A percentile compares a stretch with the other conserved stretches of the same genome.
phyloP scores from a whole-genome alignment of 2,329 filamentous ascomycete species.

The Pyrenophora teres region DNA sequence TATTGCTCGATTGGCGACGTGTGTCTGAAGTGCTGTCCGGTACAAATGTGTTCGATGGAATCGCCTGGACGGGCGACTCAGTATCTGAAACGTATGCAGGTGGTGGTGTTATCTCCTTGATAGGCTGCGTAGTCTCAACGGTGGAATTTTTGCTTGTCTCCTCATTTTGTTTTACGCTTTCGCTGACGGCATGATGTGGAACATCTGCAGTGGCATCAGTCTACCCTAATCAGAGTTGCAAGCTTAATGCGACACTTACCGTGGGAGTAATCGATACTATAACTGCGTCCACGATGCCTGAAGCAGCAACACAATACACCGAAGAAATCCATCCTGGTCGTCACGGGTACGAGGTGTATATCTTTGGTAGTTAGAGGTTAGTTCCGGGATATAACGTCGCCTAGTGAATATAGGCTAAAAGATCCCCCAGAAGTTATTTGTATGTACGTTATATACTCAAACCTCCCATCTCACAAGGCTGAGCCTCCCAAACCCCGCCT shows the following conservation, averaged over 20 bases:
- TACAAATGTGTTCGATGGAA: neutral
- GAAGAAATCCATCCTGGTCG: neutral
- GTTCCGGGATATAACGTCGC: too few relatives aligned
- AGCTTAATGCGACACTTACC: neutral
- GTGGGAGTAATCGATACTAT: neutral
- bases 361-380: too few relatives aligned
- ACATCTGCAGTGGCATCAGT: neutral
- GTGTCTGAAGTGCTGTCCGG: neutral
- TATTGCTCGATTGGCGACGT: neutral
- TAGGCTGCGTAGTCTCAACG: neutral
- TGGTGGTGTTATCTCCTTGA: conserved; percentile 1
- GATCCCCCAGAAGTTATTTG: too few relatives aligned
- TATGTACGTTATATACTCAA: neutral
- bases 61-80: too few relatives aligned
- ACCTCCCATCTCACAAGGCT: neutral
- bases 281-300: neutral
- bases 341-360: too few relatives aligned
- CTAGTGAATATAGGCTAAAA: too few relatives aligned
- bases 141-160: neutral
- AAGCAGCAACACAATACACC: neutral
- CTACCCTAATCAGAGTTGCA: neutral
- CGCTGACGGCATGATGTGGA: neutral
- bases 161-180: neutral
- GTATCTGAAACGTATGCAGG: neutral
- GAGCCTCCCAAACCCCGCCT: neutral